Base-by-base conservation (phyloP, 345 rosid genomes). In the Pelargonium nanum region DNA sequence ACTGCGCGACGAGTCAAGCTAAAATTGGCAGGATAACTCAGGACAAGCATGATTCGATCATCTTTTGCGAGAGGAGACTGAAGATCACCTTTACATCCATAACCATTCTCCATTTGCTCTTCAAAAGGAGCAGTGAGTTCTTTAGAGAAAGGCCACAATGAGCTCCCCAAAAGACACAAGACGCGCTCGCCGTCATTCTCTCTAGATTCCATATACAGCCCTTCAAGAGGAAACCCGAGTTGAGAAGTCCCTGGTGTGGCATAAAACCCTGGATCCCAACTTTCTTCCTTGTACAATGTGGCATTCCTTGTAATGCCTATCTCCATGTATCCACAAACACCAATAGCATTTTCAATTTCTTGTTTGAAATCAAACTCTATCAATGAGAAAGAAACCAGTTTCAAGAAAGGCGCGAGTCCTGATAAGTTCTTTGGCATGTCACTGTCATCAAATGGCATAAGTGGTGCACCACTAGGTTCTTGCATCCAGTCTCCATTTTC, bases 1-100 rank as follows among this genome's bases (percentile, higher is more conserved):
- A 58, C 34, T n/a, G 62, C 62, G 24, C 32, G 22, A 32, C 51
- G 28, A 20, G 62, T 58, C 24, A 57, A 57, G 26, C 7, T 57
- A 45, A 57, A 57, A 16, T n/a, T 57, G 6, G n/a, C 40, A 57
- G 60, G 60, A 28, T 57, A 26, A 16, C 21, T 34, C 7, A 57
- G 15, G 19, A 57, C 25, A 12, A 57, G 44, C 19, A 57, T 20
- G 19, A 57, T 45, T 1, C 9, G 44, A 57, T 57, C 15, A 26
- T 57, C 45, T 4, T 17, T 8, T 7, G 15, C 44, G 44, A 2
- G 26, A 4, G 8, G 45, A 8, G 2, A 10, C 3, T 17, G 20
- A 5, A 1, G 1, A 15, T 17, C 2, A 26, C 22, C 45, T 19
- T 8, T 2, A 0, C 0, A 24, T 15, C 40, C 16, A 7, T 16